phyloP scores from a whole-genome alignment of 106 monocot genomes.

The Dendrobium catenatum region DNA sequence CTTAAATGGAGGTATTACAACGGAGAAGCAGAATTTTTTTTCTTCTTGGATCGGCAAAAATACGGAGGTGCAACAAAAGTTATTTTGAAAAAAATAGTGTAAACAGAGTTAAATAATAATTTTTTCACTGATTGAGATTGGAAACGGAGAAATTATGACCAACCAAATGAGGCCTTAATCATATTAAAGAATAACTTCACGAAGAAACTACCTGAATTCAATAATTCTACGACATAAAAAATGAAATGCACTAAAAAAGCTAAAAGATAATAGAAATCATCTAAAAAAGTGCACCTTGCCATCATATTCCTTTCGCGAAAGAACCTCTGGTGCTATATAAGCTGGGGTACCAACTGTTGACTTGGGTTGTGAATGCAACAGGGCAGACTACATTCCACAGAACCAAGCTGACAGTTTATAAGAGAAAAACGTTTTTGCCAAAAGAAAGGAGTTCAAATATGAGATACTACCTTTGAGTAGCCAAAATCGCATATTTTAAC shows the following conservation, averaged over 20 bases:
- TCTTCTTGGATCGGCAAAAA: too few species aligned
- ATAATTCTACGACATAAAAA: neutral
- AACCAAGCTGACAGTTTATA: neutral
- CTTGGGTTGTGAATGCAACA: constrained; percentile 88
- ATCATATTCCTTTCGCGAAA: constrained; percentile 74
- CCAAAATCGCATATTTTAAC: constrained; percentile 94
- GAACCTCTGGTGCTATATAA: constrained; percentile 86
- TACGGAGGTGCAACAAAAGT: too few species aligned
- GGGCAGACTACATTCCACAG: constrained; percentile 45
- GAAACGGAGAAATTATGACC: too few species aligned
- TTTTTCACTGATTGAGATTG: too few species aligned
- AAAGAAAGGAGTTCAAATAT: neutral
- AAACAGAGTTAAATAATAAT: too few species aligned
- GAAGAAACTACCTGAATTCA: neutral
- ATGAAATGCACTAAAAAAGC: neutral
- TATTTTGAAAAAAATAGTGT: too few species aligned
- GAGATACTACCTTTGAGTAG: constrained; percentile 68
- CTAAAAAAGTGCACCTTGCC: constrained; percentile 54
- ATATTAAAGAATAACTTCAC: neutral
- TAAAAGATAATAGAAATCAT: neutral
- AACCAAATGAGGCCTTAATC: neutral
- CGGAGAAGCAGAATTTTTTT: too few species aligned
- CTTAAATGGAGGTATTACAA: too few species aligned
- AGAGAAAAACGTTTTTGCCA: neutral
- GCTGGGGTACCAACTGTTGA: constrained; percentile 96